Base-by-base conservation (phyloP, 805 yeast species). In the Suhomyces tanzawaensis region DNA sequence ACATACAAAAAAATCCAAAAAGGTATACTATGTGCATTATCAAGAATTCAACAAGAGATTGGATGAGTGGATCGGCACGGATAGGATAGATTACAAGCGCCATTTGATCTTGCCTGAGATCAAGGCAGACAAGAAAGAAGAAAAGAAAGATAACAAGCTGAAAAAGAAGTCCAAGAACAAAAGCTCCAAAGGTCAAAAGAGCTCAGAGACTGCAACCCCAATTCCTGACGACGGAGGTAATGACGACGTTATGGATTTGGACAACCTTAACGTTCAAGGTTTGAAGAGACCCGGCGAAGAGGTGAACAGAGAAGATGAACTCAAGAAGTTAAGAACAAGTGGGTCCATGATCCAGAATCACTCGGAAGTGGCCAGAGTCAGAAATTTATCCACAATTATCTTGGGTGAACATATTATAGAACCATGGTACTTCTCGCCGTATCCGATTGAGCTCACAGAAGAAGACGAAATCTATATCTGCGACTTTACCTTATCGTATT, bases 391-490 rank as follows among this genome's bases (percentile, higher is more conserved):
- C 32, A 74, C 77, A 38, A 78, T 93, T 4, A 82, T 87, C 3
- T 79, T 93, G 64, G 99, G 99, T 1, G 84, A 83, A 46, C 88
- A 81, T 60, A 85, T 85, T 49, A 88, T 93, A 37, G 99, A 93
- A 59, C 99, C 99, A 2, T 93, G 99, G 99, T 93, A 93, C 63
- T 93, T 93, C 55, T 85, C 96, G 1, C 98, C 99, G 1, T 93
- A 93, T 59, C 99, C 99, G 0, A 73, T 88, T 12, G 99, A 93
- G 57, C 73, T 89, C 39, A 88, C 97, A 0, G 98, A 93, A 52
- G 93, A 84, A 47, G 98, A 91, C 58, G 81, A 77, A 39, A 76
- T 93, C 17, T 93, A 84, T 58, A 84, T 93, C 32, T 93, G 96
- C 63, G 98, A 90, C 62, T 93, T 85, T 58, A 81, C 96, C 2